Conservation (phyloP, 1,284 basidiomycete genomes). For the Heterobasidion irregulare region DNA sequence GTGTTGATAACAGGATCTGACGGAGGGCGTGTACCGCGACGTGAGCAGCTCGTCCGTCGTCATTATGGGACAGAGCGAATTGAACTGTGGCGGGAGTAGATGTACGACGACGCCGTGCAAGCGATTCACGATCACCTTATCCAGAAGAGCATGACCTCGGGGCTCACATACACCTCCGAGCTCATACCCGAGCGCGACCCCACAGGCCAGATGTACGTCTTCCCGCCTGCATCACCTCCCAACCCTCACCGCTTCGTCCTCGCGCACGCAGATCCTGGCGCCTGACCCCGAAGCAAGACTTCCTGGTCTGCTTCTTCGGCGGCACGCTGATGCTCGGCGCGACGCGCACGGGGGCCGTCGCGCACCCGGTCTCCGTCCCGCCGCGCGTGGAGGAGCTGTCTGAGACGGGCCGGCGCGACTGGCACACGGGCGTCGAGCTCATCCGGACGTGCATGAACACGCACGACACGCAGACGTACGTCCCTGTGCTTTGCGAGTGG, state of each 20-base stretch:
- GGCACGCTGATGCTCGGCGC: slow-evolving; percentile 90
- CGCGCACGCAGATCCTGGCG: slow-evolving; percentile 48
- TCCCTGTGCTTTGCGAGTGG: slow-evolving; percentile 9
- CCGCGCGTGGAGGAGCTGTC: slow-evolving; percentile 52
- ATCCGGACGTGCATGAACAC: slow-evolving; percentile 86
- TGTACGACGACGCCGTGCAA: slow-evolving; percentile 82
- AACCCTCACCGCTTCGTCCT: slow-evolving; percentile 4
- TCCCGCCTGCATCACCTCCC: slow-evolving; percentile 1
- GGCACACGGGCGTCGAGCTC: slow-evolving; percentile 75
- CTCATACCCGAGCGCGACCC: slow-evolving; percentile 48
- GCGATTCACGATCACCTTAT: slow-evolving; percentile 77
- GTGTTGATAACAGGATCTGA: slow-evolving; percentile 43
- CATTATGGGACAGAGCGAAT: background rate
- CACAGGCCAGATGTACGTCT: slow-evolving; percentile 39
- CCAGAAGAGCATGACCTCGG: slow-evolving; percentile 45
- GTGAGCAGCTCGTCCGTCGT: slow-evolving; percentile 28
- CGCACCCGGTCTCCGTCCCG: slow-evolving; percentile 45
- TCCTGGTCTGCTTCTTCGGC: slow-evolving; percentile 92
- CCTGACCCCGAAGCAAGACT: slow-evolving; percentile 85
- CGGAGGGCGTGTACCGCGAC: slow-evolving; percentile 74
- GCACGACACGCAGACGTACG: slow-evolving; percentile 79
- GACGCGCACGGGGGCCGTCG: slow-evolving; percentile 52
- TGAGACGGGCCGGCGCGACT: slow-evolving; percentile 60
- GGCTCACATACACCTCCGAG: slow-evolving; percentile 79
- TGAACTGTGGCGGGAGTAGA: slow-evolving; percentile 30